phyloP scores from a whole-genome alignment of 257 asterid species.

The Petrea volubilis region DNA sequence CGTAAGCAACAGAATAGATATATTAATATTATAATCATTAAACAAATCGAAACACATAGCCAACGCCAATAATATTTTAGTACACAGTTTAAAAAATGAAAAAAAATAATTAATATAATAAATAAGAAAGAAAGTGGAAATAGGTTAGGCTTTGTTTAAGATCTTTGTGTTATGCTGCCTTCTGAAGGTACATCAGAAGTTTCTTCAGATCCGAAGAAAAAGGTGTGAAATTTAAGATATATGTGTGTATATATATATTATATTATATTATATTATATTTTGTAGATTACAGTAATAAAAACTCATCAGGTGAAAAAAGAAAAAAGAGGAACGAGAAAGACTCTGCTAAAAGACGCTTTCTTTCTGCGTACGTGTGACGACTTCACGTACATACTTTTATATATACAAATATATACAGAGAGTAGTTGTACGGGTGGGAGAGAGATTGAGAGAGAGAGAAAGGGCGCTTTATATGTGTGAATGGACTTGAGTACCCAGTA shows the following conservation, averaged over 20 bases:
- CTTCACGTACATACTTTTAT: conserved; percentile 19
- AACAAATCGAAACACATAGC: conserved; percentile 19
- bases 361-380: conserved; percentile 44
- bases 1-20: conserved; percentile 59
- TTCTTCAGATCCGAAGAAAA: conserved; percentile 91
- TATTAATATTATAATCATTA: conserved; percentile 45
- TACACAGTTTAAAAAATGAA: neutral
- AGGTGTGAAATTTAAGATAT: conserved; percentile 48
- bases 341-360: conserved; percentile 32
- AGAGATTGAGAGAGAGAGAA: conserved; percentile 20
- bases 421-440: conserved; percentile 17
- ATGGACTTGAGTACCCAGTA: conserved; percentile 40
- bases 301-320: conserved; percentile 31
- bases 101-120: neutral
- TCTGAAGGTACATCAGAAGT: conserved; percentile 55
- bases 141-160: conserved; percentile 47
- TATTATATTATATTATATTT: conserved; percentile 13
- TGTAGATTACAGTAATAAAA: conserved; percentile 24
- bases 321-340: neutral
- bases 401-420: conserved; percentile 22
- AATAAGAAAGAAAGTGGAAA: neutral
- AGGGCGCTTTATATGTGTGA: conserved; percentile 33
- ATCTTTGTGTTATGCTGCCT: conserved; percentile 69
- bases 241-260: no score
- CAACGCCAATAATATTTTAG: conserved; percentile 22